phyloP scores from a whole-genome alignment of 2,329 filamentous ascomycete species.

The Fusarium sp. region DNA sequence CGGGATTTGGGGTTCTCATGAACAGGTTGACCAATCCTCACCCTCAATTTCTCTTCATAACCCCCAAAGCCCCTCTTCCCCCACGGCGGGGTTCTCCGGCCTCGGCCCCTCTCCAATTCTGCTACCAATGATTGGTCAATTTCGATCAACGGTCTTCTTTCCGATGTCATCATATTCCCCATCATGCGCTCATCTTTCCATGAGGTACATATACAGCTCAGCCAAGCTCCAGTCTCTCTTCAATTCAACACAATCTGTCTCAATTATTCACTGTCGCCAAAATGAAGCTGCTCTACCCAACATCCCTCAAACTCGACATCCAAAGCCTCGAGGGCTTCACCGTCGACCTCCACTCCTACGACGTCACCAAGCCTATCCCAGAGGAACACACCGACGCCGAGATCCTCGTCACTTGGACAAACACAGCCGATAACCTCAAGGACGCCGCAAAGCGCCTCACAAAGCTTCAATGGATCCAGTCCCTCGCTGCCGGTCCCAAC shows the following conservation, averaged over 20 bases:
- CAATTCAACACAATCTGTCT: neutral
- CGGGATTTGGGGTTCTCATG: conserved; percentile 28
- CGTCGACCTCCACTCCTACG: conserved; percentile 67
- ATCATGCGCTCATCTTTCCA: conserved; percentile 29
- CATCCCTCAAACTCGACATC: conserved; percentile 68
- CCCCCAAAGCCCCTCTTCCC: conserved; percentile 28
- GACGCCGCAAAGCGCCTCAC: conserved; percentile 66
- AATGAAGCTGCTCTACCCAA: conserved; percentile 76
- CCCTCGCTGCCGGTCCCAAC: conserved; percentile 73
- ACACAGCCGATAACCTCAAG: conserved; percentile 66
- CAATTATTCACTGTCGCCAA: neutral
- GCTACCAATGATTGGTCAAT: neutral
- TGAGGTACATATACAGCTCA: conserved; percentile 34
- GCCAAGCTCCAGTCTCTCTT: neutral
- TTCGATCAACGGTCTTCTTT: conserved; percentile 35
- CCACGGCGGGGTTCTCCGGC: conserved; percentile 36
- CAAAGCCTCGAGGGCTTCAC: conserved; percentile 68
- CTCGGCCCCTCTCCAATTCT: neutral
- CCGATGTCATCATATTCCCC: conserved; percentile 27
- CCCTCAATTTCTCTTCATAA: neutral
- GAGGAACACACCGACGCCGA: conserved; percentile 69
- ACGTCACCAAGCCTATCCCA: conserved; percentile 66
- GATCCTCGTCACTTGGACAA: conserved; percentile 71
- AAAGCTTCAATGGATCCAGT: conserved; percentile 73
- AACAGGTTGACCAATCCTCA: neutral